Evolutionary conservation across 177 flowering plant species (phyloP).

Genomic region (Telopea speciosissima): DNA sequence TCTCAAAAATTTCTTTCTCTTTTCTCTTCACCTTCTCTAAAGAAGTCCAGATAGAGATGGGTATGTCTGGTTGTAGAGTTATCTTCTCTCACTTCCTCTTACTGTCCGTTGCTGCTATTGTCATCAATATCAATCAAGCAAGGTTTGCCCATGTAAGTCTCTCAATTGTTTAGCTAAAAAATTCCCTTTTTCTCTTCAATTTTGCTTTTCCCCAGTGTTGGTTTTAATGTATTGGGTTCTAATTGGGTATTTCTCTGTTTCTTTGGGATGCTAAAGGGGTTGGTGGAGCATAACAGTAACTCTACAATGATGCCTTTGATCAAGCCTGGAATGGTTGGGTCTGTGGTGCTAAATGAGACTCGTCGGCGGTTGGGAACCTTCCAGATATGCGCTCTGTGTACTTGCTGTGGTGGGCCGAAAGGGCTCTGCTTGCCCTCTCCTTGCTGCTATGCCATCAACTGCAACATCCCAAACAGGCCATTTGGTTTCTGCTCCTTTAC

Average conservation of each 20-base stretch:
- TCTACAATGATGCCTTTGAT: conserved; percentile 44
- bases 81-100: conserved; percentile 18
- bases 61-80: conserved; percentile 20
- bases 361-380: conserved; percentile 69
- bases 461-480: conserved; percentile 94
- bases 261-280: background rate
- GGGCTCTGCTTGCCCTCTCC: conserved; percentile 76
- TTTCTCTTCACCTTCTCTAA: background rate
- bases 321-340: conserved; percentile 28
- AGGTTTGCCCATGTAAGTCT: conserved; percentile 23
- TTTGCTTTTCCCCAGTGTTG: background rate
- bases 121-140: conserved; percentile 10
- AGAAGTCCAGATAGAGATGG: background rate
- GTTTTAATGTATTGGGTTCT: too few species aligned
- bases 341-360: conserved; percentile 48
- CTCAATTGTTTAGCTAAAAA: background rate
- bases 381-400: conserved; percentile 78
- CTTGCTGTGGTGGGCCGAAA: conserved; percentile 82
- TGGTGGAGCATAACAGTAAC: background rate
- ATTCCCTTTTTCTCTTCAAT: background rate
- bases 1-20: background rate
- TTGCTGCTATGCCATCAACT: conserved; percentile 92
- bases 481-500: conserved; percentile 93
- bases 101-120: conserved; percentile 10
- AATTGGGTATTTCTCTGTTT: background rate